Evolutionary conservation across 2,329 filamentous ascomycete species (phyloP).

Genomic region (Cercospora sp.): DNA sequence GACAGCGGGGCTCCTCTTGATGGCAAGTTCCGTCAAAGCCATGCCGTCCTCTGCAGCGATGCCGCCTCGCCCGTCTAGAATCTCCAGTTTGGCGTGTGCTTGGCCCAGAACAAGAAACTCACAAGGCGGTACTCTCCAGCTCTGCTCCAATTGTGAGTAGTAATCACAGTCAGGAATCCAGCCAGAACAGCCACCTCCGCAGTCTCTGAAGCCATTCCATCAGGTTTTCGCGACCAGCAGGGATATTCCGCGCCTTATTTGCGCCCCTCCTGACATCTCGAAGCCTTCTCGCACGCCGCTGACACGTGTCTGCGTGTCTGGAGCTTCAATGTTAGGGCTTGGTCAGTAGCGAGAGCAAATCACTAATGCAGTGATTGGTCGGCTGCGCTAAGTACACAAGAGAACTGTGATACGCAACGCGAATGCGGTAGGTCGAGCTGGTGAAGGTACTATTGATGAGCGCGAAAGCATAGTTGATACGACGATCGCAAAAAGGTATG

Average conservation of each 20-base stretch:
- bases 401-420: neutral
- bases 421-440: neutral
- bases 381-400: neutral
- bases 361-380: constrained; percentile 2
- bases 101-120: neutral
- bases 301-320: neutral
- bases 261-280: neutral
- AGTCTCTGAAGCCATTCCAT: constrained; percentile 3
- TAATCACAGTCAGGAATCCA: neutral
- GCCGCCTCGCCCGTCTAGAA: neutral
- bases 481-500: neutral
- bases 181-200: constrained; percentile 12
- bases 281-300: neutral
- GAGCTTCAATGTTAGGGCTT: neutral
- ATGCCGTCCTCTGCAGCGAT: neutral
- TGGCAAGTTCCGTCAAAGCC: neutral
- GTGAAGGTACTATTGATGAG: neutral
- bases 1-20: neutral
- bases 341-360: neutral
- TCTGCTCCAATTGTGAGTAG: neutral
- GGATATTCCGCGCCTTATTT: neutral
- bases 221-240: constrained; percentile 1
- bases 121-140: constrained; percentile 5
- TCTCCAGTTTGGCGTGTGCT: neutral
- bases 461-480: neutral